These are phyloP conservation scores for Yamadazyma atmosphaerica DNA, from an alignment of 1,139 yeast genomes.

Conservation along the genomic window DNA sequence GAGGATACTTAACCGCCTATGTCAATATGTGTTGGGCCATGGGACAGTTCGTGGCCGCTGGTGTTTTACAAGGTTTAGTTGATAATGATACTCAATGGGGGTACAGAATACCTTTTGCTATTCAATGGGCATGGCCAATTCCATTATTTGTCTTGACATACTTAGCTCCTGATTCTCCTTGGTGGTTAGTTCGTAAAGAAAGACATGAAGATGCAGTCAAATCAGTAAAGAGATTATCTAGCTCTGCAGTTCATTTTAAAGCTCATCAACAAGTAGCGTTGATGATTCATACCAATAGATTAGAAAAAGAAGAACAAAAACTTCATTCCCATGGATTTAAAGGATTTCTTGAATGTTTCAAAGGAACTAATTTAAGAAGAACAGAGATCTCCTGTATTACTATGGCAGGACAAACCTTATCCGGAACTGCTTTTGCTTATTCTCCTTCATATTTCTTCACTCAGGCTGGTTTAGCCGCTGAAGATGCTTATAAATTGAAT, in stretches of 20 bases:
- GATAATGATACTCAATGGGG: conserved; percentile 22
- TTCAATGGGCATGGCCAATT: conserved; percentile 32
- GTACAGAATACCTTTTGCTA: conserved; percentile 46
- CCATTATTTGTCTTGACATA: conserved; percentile 24
- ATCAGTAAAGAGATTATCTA: conserved; percentile 3
- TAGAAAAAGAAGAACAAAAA: conserved; percentile 12
- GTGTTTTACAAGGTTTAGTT: conserved; percentile 34
- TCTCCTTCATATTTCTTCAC: conserved; percentile 51
- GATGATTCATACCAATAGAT: conserved; percentile 18
- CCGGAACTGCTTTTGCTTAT: conserved; percentile 52
- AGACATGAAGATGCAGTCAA: conserved; percentile 4
- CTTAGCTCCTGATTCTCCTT: conserved; percentile 24
- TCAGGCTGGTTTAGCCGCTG: conserved; percentile 45
- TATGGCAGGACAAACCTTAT: conserved; percentile 48
- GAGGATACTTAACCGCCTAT: conserved; percentile 41
- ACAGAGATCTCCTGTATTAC: conserved; percentile 50
- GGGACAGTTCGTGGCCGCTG: conserved; percentile 42
- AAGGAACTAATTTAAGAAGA: conserved; percentile 48
- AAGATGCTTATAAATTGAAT: conserved; percentile 29
- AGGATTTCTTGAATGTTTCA: conserved; percentile 46
- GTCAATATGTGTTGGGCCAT: conserved; percentile 43
- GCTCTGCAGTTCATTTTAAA: conserved; percentile 8
- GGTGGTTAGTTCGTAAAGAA: conserved; percentile 6
- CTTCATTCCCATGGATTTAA: conserved; percentile 1
- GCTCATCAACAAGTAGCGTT: conserved; percentile 16